Percentiles rank a stretch among this genome's conserved stretches.
Evolutionary conservation across 2,329 filamentous ascomycete species (phyloP).

Genomic region (Venturia effusa): DNA sequence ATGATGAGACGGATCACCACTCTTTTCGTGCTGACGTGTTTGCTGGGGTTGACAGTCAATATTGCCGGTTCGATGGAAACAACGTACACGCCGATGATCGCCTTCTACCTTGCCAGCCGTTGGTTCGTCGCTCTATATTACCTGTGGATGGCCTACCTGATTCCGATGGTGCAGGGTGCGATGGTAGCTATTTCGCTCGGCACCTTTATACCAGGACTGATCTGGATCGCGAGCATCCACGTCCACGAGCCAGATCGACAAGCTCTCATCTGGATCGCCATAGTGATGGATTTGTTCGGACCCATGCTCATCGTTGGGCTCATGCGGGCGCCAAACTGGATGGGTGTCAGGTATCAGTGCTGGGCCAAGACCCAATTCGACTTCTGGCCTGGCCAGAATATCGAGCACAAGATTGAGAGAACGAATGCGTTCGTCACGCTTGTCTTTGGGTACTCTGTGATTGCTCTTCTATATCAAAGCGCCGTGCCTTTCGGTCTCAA

Average conservation of each 20-base stretch:
- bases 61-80: slow-evolving; percentile 43
- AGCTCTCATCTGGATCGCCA: slow-evolving; percentile 45
- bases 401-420: slow-evolving; percentile 55
- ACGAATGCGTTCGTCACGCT: slow-evolving; percentile 55
- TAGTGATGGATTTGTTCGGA: slow-evolving; percentile 44
- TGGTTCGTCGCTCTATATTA: slow-evolving; percentile 43
- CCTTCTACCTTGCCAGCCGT: slow-evolving; percentile 48
- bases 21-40: slow-evolving; percentile 49
- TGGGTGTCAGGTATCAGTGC: slow-evolving; percentile 13
- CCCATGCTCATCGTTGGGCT: slow-evolving; percentile 32
- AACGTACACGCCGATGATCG: slow-evolving; percentile 48
- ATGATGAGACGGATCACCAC: slow-evolving; percentile 48
- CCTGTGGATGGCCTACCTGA: slow-evolving; percentile 33
- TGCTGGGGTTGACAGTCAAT: slow-evolving; percentile 54
- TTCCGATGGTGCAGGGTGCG: slow-evolving; percentile 47
- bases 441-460: slow-evolving; percentile 54
- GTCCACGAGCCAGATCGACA: slow-evolving; percentile 44
- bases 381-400: slow-evolving; percentile 52
- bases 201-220: slow-evolving; percentile 35
- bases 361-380: slow-evolving; percentile 36
- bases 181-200: slow-evolving; percentile 41
- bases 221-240: slow-evolving; percentile 53
- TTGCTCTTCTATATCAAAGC: slow-evolving; percentile 51
- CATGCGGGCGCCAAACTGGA: slow-evolving; percentile 17
- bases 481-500: slow-evolving; percentile 41